Base-by-base conservation (phyloP, 345 rosid species). In the Salix koriyanagi region DNA sequence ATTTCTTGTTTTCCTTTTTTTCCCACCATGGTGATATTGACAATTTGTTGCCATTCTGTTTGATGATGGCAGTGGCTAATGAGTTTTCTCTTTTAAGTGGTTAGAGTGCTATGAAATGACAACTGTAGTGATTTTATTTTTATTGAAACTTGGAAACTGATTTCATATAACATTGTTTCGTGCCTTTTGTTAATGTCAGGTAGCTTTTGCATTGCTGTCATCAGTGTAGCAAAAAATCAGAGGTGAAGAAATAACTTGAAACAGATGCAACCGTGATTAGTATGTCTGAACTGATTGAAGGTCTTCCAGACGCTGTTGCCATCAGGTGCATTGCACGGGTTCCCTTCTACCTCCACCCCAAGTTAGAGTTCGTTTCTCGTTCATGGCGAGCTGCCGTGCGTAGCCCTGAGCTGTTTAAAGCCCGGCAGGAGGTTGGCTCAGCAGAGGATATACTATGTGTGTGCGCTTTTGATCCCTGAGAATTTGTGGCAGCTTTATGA, bases 401-500 rank as follows among this genome's bases (percentile, higher is more conserved):
- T 79, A 91, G 98, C 77, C 42, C 81, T 64, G 98, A 96, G 75
- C 90, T 96, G 18, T 91, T 90, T 76, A 85, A 78, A 75, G 96
- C 91, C 81, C 90, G 99, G 0, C 81, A 86, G 69, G 98, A 93
- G 80, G 85, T 91, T 50, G 87, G 88, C 50, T 88, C 98, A 6
- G 74, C 87, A 0, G 94, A 96, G 85, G 84, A 91, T 69, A 84
- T 93, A 14, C 86, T 96, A 44, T 96, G 97, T 14, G 96, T 93
- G 8, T 90, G 91, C 16, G 92, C 99, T 66, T 96, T 89, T 64
- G 97, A 96, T 60, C 99, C 97, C 25, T n/a, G 97, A 96, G 88
- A 96, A 96, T 81, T 70, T 84, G 14, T 96, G 99, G 99, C 98
- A 96, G 83, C 91, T 96, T 73, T 93, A 96, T 83, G 97, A 92